These are phyloP conservation scores for Furcasterigmium sp. DNA, from an alignment of 2,329 filamentous ascomycete genomes.

Conservation along the genomic window DNA sequence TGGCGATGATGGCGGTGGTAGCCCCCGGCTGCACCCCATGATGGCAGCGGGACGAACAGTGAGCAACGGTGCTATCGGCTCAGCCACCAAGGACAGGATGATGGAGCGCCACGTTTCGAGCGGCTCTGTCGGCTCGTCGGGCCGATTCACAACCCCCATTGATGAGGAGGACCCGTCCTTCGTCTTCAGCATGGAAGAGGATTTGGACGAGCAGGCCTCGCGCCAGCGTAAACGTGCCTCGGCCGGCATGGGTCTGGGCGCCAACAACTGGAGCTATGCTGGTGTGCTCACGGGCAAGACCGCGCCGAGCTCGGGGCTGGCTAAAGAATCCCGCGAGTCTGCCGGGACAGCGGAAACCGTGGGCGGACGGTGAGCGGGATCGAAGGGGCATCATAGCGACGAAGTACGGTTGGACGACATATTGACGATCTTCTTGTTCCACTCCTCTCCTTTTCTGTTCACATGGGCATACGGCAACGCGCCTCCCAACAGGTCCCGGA, in stretches of 20 bases:
- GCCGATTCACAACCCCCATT: slow-evolving; percentile 58
- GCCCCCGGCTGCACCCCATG: slow-evolving; percentile 46
- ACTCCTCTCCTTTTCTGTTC: slow-evolving; percentile 5
- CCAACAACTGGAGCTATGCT: slow-evolving; percentile 20
- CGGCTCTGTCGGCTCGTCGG: slow-evolving; percentile 50
- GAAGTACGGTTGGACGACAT: slow-evolving; percentile 1
- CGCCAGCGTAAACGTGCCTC: slow-evolving; percentile 44
- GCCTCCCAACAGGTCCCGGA: neutral
- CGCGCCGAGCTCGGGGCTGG: slow-evolving; percentile 6
- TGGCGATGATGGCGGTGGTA: slow-evolving; percentile 37
- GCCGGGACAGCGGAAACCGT: slow-evolving; percentile 13
- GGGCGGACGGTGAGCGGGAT: slow-evolving; percentile 7
- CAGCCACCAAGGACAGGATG: slow-evolving; percentile 30
- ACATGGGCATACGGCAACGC: neutral
- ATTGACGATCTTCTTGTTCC: neutral
- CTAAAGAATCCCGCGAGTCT: slow-evolving; percentile 12
- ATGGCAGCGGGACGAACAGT: slow-evolving; percentile 33
- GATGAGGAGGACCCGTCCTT: slow-evolving; percentile 61
- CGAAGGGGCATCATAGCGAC: slow-evolving; percentile 7
- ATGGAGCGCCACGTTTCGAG: slow-evolving; percentile 56
- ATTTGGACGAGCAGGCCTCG: slow-evolving; percentile 44
- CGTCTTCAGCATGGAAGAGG: slow-evolving; percentile 62
- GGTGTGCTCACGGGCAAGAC: slow-evolving; percentile 7
- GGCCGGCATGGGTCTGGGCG: slow-evolving; percentile 31
- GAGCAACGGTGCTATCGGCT: slow-evolving; percentile 29